These are phyloP conservation scores for Pythium biforme DNA, from an alignment of 352 stramenopile species.

Conservation along the genomic window DNA sequence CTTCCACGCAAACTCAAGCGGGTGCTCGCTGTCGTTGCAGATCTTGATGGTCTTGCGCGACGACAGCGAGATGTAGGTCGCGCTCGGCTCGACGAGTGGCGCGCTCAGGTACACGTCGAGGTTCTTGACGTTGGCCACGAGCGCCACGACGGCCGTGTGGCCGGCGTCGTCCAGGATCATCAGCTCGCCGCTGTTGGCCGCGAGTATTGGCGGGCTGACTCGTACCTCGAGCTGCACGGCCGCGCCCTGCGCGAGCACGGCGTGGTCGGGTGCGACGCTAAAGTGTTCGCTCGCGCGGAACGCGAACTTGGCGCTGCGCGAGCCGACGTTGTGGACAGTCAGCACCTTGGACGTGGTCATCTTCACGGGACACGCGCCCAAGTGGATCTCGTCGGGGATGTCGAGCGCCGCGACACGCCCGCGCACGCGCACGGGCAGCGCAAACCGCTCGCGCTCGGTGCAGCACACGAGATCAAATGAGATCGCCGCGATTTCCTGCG, in stretches of 20 bases:
- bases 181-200: slow-evolving; percentile 66
- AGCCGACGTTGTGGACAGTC: slow-evolving; percentile 90
- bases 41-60: slow-evolving; percentile 91
- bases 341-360: slow-evolving; percentile 74
- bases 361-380: slow-evolving; percentile 89
- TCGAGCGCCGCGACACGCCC: slow-evolving; percentile 85
- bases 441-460: slow-evolving; percentile 94
- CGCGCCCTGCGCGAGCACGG: slow-evolving; percentile 59
- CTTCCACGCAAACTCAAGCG: slow-evolving; percentile 92
- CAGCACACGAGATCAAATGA: slow-evolving; percentile 89
- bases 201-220: slow-evolving; percentile 38
- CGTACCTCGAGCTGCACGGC: slow-evolving; percentile 81
- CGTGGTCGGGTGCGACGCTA: slow-evolving; percentile 55
- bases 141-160: slow-evolving; percentile 61
- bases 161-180: slow-evolving; percentile 83
- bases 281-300: slow-evolving; percentile 68
- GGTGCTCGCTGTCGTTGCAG: slow-evolving; percentile 91
- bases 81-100: slow-evolving; percentile 75
- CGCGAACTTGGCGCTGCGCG: slow-evolving; percentile 66
- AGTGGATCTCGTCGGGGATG: slow-evolving; percentile 88
- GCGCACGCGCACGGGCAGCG: slow-evolving; percentile 86
- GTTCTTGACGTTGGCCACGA: slow-evolving; percentile 76
- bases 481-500: slow-evolving; percentile 90
- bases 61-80: slow-evolving; percentile 91
- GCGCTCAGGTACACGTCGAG: slow-evolving; percentile 91